Evolutionary conservation across 1,284 basidiomycete species (phyloP), one percentile per base, ranked within the genome.

Genomic region (Ustilago tritici): DNA sequence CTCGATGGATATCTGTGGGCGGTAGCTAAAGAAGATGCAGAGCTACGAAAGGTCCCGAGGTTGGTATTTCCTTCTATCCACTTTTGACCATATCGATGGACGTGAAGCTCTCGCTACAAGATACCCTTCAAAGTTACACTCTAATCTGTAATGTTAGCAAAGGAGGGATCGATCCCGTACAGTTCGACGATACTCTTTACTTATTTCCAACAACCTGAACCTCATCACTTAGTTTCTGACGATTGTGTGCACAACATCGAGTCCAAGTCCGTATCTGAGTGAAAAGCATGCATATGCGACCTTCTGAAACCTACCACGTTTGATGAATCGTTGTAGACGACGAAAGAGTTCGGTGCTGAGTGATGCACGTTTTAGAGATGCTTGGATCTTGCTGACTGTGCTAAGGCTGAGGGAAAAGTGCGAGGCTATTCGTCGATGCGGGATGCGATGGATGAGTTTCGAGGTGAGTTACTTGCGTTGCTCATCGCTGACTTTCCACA

Each of bases 1-100:
- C 58, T 85, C 15, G 83, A 85, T 49, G 84, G 78, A 0, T 85
- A 84, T 61, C 53, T 85, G 36, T 85, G 84, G 83, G 64, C 79
- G 8, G 56, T 75, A 0, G 84, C 84, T 6, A 85, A 85, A 62
- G 73, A 76, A 32, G 78, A 81, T 56, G 56, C 53, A 2, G 60
- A 14, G 7, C 60, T 85, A n/a, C 56, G 82, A 11, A 70, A 49
- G 31, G 75, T 85, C 15, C 82, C 84, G 4, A 60, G 84, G 1
- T 56, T 85, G 17, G 71, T 78, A 3, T 65, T 59, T 23, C 23
- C 36, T 28, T 56, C 41, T 3, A 53, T 74, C 23, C 71, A 68
- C 36, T 74, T 74, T 31, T 69, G 66, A 56, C 14, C 43, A 46
- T 5, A 19, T n/a, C 3, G 23, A 28, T 46, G n/a, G 10, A 6